Conservation (phyloP, 371 early-diverging fungal genomes). For the Saksenaea vasiformis region DNA sequence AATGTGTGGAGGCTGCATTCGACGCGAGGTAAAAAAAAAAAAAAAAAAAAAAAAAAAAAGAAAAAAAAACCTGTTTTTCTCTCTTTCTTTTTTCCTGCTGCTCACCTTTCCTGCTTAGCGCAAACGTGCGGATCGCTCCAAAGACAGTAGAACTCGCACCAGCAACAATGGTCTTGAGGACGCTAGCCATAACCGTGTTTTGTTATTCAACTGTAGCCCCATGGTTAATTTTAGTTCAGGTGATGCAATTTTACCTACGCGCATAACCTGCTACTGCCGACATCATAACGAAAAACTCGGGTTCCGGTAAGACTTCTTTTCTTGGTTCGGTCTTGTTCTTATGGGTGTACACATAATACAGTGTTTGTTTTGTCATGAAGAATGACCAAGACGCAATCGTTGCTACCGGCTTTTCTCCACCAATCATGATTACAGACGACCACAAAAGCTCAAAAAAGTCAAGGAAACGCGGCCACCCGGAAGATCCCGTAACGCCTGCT, state of each 20-base stretch:
- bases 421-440: constrained; percentile 94
- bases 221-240: constrained; percentile 83
- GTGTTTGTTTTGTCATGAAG: constrained; percentile 69
- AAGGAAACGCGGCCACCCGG: constrained; percentile 9
- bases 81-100: neutral
- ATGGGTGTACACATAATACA: constrained; percentile 12
- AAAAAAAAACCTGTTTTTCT: neutral
- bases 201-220: constrained; percentile 83
- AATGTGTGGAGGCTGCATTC: constrained; percentile 83
- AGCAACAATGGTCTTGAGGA: constrained; percentile 33
- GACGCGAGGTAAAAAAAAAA: constrained; percentile 63
- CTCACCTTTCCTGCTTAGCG: constrained; percentile 17
- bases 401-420: constrained; percentile 82
- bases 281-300: constrained; percentile 91
- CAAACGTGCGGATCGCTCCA: constrained; percentile 49
- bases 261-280: constrained; percentile 95
- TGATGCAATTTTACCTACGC: constrained; percentile 81
- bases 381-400: constrained; percentile 63
- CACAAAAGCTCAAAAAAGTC: constrained; percentile 73
- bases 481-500: constrained; percentile 23
- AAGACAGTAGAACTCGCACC: constrained; percentile 23
- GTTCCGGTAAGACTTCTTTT: constrained; percentile 55
- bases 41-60: neutral
- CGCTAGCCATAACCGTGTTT: constrained; percentile 51
- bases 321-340: neutral